phyloP scores from a whole-genome alignment of 192 early-diverging fungal species.

The Coemansia sp. region DNA sequence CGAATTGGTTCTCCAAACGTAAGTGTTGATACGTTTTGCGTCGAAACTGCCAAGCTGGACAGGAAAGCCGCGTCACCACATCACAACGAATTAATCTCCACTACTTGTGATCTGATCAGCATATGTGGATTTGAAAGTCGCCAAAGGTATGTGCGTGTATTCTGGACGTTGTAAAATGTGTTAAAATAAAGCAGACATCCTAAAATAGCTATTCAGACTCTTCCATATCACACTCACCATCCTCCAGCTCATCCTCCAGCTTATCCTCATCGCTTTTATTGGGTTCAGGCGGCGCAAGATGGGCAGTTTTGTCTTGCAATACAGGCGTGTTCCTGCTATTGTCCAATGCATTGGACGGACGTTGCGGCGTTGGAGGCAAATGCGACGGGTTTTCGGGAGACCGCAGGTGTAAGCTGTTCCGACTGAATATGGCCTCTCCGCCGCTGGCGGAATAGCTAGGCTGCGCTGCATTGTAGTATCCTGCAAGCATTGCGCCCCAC shows the following conservation, averaged over 20 bases:
- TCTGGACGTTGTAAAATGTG: no score
- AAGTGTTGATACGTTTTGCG: background rate
- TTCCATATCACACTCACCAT: conserved; percentile 54
- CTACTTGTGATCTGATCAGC: background rate
- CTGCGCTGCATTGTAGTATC: conserved; percentile 22
- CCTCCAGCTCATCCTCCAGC: conserved; percentile 36
- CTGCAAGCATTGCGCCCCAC: conserved; percentile 27
- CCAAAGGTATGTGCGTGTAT: no score
- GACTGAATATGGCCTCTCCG: background rate
- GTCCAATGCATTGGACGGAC: background rate
- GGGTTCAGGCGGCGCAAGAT: background rate
- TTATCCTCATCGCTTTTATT: conserved; percentile 10
- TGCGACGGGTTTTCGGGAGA: background rate
- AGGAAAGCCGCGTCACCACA: background rate
- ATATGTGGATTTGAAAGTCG: background rate
- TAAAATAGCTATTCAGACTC: conserved; percentile 22
- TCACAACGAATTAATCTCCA: background rate
- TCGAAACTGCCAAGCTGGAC: background rate
- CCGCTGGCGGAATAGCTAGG: background rate
- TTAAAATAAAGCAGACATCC: no score
- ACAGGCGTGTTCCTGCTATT: background rate
- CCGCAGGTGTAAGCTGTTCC: background rate
- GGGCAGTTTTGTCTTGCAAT: background rate
- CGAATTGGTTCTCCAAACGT: background rate
- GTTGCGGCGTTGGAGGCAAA: background rate